phyloP scores from a whole-genome alignment of 768 basidiomycete species.

The Tylopilus rubrobrunneus region DNA sequence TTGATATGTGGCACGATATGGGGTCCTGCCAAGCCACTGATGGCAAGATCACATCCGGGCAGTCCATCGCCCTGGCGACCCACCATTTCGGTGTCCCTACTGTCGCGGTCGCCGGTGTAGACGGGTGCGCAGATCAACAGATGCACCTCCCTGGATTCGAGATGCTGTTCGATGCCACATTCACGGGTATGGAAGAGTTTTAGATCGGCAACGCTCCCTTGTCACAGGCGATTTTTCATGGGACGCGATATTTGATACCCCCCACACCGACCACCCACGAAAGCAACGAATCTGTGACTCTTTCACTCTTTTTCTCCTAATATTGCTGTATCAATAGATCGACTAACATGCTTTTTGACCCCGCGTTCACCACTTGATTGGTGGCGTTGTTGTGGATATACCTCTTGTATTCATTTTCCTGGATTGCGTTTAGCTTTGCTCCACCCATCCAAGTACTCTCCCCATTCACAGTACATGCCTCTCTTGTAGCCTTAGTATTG shows the following conservation, averaged over 20 bases:
- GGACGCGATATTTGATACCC: background rate
- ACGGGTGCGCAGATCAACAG: background rate
- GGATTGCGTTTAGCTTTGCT: background rate
- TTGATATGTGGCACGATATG: slow-evolving; percentile 22
- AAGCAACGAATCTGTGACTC: too few relatives aligned
- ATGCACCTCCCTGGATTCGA: slow-evolving; percentile 10
- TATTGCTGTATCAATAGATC: background rate
- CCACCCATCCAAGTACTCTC: background rate
- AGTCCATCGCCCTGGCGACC: slow-evolving; percentile 1
- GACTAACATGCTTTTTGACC: background rate
- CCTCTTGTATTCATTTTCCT: background rate
- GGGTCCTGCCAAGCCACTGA: background rate
- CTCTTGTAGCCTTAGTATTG: background rate
- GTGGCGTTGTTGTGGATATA: background rate
- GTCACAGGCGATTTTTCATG: background rate
- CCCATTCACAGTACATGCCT: background rate
- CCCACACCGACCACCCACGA: background rate
- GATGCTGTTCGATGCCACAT: slow-evolving; percentile 12
- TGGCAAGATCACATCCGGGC: background rate
- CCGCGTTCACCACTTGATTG: background rate
- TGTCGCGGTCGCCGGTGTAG: slow-evolving; percentile 8
- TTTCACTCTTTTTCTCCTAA: background rate
- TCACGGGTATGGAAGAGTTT: slow-evolving; percentile 12
- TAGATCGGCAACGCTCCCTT: background rate
- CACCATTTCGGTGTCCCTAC: background rate